These are phyloP conservation scores for Nannochloropsis oceanica DNA, from an alignment of 108 stramenopile species.

Conservation along the genomic window DNA sequence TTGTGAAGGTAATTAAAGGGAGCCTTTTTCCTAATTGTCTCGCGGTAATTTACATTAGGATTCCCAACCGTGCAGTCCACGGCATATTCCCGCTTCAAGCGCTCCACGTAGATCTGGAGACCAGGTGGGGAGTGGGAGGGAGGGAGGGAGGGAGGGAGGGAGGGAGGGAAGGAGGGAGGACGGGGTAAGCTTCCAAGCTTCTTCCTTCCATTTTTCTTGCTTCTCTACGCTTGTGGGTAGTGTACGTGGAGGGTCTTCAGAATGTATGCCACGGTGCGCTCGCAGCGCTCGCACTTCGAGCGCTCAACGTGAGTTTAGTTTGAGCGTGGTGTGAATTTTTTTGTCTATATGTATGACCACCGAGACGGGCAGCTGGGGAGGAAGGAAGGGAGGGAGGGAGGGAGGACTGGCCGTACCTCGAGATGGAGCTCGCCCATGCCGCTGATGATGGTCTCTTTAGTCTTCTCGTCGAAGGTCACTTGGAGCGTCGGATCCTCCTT, in stretches of 20 bases:
- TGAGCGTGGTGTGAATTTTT: too few species aligned
- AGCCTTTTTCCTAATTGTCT: constrained; percentile 64
- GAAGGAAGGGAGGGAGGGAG: not conserved
- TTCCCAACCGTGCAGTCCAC: constrained; percentile 76
- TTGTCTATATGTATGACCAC: too few species aligned
- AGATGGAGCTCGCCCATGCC: constrained; percentile 99
- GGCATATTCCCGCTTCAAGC: constrained; percentile 83
- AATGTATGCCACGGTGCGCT: too few species aligned
- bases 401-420: constrained; percentile 36
- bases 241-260: too few species aligned
- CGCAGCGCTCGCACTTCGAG: too few species aligned
- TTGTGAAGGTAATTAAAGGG: constrained; percentile 95
- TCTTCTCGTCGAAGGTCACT: constrained; percentile 71
- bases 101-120: constrained; percentile 76
- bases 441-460: constrained; percentile 88
- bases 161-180: not conserved
- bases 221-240: too few species aligned
- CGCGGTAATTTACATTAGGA: constrained; percentile 96
- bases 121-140: not conserved
- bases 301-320: too few species aligned
- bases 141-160: not conserved
- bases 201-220: too few species aligned
- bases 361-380: too few species aligned
- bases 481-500: constrained; percentile 97
- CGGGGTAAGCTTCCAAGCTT: too few species aligned